Evolutionary conservation across 192 early-diverging fungal genomes (phyloP).

Genomic region (Linnemannia exigua): DNA sequence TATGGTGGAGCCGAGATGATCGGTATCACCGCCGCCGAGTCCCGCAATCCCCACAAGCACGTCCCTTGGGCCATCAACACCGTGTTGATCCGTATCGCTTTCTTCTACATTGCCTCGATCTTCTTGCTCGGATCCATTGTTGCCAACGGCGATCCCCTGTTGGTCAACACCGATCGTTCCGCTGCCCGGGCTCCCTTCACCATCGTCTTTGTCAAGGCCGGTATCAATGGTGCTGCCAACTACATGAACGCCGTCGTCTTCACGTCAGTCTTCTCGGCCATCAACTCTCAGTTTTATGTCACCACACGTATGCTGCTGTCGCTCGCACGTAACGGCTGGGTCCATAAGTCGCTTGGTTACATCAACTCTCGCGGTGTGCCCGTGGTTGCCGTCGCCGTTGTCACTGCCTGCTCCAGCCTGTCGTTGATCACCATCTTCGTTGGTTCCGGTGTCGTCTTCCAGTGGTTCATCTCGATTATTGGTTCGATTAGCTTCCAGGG

Average conservation of each 20-base stretch:
- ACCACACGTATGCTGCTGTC: constrained; percentile 81
- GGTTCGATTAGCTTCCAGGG: too few species aligned
- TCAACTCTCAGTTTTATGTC: constrained; percentile 87
- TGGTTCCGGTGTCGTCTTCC: constrained; percentile 76
- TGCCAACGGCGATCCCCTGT: constrained; percentile 62
- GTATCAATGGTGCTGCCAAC: constrained; percentile 70
- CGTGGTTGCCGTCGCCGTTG: constrained; percentile 65
- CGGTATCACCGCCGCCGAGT: constrained; percentile 91
- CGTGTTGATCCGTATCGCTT: constrained; percentile 77
- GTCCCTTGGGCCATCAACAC: constrained; percentile 75
- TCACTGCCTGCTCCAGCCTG: constrained; percentile 70
- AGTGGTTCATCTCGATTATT: constrained; percentile 69
- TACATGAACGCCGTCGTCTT: constrained; percentile 79
- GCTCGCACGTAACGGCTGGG: constrained; percentile 79
- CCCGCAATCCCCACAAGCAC: constrained; percentile 71
- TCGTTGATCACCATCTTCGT: constrained; percentile 71
- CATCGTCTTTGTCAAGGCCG: constrained; percentile 70
- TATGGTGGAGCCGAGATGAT: constrained; percentile 90
- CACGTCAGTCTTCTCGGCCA: constrained; percentile 75
- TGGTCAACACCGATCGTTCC: constrained; percentile 62
- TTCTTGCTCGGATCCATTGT: constrained; percentile 75
- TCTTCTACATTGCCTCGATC: constrained; percentile 75
- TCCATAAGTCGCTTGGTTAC: constrained; percentile 70
- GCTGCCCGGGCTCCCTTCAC: constrained; percentile 76
- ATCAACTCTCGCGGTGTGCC: constrained; percentile 77